Evolutionary conservation across 2,329 filamentous ascomycete genomes (phyloP), one percentile per base, ranked within the genome.

Genomic region (Aureobasidium sp.): DNA sequence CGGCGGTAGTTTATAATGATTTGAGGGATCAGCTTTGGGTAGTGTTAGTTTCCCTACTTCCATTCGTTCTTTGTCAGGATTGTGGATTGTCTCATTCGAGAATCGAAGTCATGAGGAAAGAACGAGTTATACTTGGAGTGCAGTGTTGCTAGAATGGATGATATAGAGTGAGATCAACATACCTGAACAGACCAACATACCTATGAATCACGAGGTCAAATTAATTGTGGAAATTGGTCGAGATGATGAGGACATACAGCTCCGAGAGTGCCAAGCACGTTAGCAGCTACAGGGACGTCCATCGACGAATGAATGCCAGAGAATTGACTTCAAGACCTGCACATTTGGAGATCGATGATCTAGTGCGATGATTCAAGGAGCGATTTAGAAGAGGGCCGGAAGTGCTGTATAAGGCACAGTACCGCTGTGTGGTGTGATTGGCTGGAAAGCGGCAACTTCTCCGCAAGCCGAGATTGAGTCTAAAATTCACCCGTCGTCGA

Each of bases 151-250:
- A 20, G 20, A 20, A 20, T 20, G 20, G 20, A 20, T 20, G 20
- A 20, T 20, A 20, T 20, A 44, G 6, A 13, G 36, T 47, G 23
- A 48, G 32, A 15, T 42, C n/a, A 34, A 32, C 71, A 13, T 71
- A 84, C 83, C 72, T 86, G 84, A 34, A 87, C 75, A 20, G 84
- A 87, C 86, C 86, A 88, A 70, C 85, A 88, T 15, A 84, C 72
- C 63, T 64, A 68, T 36, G 27, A 7, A 39, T 71, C 58, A 42
- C 26, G 42, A 37, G 34, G 20, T 55, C 67, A 66, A 44, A 26
- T 8, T 34, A 34, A 46, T 42, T 44, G 5, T 32, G 4, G 26
- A 23, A 27, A 8, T 12, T 26, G 2, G 23, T n/a, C 5, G 32
- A 20, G 12, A 12, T 7, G 8, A 57, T 37, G 9, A 3, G n/a